Base-by-base conservation (phyloP, 129 eudicot genomes). In the Lactuca saligna region DNA sequence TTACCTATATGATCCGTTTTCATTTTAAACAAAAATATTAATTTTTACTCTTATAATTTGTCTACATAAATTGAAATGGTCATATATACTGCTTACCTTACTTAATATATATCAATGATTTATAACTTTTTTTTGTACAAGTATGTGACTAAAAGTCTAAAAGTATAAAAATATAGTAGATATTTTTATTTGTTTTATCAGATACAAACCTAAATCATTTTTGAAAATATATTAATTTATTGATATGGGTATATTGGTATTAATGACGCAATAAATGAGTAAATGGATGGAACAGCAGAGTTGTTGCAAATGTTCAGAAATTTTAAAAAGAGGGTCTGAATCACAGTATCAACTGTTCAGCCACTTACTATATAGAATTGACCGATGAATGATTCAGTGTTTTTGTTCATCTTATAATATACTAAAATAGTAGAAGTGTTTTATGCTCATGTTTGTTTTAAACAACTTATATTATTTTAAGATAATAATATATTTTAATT, bases 301-400 rank as follows among this genome's bases (percentile, higher is more conserved):
- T 74, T 56, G 78, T 74, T 74, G 66, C 60, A 74, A 63, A 12
- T 29, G 32, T 55, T 65, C 72, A 74, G 72, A 55, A 16, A 56
- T 56, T 56, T 56, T 32, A 6, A 16, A 64, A 39, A 15, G 56
- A 41, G 29, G 37, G 64, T 12, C 57, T 63, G 25, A 55, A 64
- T 16, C 48, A 33, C 31, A 65, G 58, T 65, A 74, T 72, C 32
- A 54, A 55, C 66, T 65, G 78, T 56, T 39, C 62, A 62, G 25
- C 20, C 38, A 61, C 60, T 60, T 71, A 48, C 57, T 54, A 68
- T 38, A 55, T 25, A 69, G 65, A 69, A 69, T 39, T 69, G 56
- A 69, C 74, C 39, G 39, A 69, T 69, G 65, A 69, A 69, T 56
- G 55, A 55, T 46, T 69, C 65, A 39, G 20, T 17, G 54, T 20